Base-by-base conservation (phyloP, 176 grass and related monocot species). In the Phyllostachys edulis region DNA sequence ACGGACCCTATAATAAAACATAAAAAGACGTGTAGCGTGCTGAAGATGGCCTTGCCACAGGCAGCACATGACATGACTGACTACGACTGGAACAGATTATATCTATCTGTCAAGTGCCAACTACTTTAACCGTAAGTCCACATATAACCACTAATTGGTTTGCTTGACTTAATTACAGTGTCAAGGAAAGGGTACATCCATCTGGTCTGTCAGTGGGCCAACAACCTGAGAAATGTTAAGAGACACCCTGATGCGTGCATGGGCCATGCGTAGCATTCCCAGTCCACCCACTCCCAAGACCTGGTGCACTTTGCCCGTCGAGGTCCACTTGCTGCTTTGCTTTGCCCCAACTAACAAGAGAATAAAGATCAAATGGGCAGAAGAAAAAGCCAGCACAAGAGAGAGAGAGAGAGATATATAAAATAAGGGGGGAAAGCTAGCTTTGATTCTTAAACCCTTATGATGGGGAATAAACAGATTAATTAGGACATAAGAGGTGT, bases 301-400 rank as follows among this genome's bases (percentile, higher is more conserved):
- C 17, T 32, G 38, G 55, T 77, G 55, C 63, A 76, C 60, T 80
- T 62, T 21, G 23, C n/a, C 34, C 23, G 23, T 50, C 60, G 59
- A 15, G 34, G 80, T 73, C 81, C 60, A 71, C 54, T 85, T 55
- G 14, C 46, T 76, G 49, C 20, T 46, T 46, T 89, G 42, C 63
- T 76, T 86, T 89, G 87, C 67, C 61, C 67, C 79, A 89, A 87
- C 87, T 59, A 89, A 89, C 86, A 76, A 26, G 15, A 69, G 40
- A 83, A 89, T 73, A 69, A 84, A 71, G 11, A 80, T 44, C 50
- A 42, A 67, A 77, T 49, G 52, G 26, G 32, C 23, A 14, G 16
- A 52, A 63, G 42, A 75, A 81, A 81, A 81, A 54, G 23, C 52
- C 9, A 77, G 20, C 44, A 64, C 12, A 61, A 55, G 44, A 82